Base-by-base conservation (phyloP, 371 early-diverging fungal species). In the Rhizopus arrhizus region DNA sequence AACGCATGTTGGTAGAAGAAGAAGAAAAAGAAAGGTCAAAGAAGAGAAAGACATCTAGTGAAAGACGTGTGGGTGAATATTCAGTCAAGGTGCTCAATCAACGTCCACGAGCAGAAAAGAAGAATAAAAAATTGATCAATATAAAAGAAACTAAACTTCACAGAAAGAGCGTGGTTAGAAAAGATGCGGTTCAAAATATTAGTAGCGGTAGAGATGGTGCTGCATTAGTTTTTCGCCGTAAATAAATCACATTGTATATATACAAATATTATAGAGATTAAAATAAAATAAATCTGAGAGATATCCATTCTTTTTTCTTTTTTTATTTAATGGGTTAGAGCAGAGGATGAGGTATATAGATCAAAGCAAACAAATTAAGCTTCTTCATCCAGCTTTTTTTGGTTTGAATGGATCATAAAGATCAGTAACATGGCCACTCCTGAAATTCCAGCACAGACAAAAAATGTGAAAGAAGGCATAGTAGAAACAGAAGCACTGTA, bases 401-500 rank as follows among this genome's bases (percentile, higher is more conserved):
- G 13, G 13, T 7, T n/a, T 22, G 64, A 54, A 5, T 49, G 40
- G 28, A 64, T 47, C 34, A 64, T 58, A 29, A 46, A 58, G 32
- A 54, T n/a, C 1, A 64, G 43, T 33, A 41, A 34, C 11, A 16
- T 7, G 13, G 16, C 59, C 12, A 56, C 5, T 2, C 13, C 35
- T 16, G 59, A 15, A 11, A 68, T 8, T 31, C 22, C 56, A 52
- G 68, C 66, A 53, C 73, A 73, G 3, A 72, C 29, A 57, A 56
- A 63, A 62, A 83, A 85, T 0, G 70, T 70, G n/a, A 83, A 63
- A 38, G 65, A 62, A 31, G 85, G 85, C 73, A 79, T 73, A 1
- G 61, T 63, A 12, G 33, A 49, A 5, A 83, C 83, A 5, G 82
- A 76, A 3, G 74, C 58, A 11, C 82, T 74, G 53, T 84, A 85